phyloP scores from a whole-genome alignment of 2,329 filamentous ascomycete genomes.

The Drechslera avenae region DNA sequence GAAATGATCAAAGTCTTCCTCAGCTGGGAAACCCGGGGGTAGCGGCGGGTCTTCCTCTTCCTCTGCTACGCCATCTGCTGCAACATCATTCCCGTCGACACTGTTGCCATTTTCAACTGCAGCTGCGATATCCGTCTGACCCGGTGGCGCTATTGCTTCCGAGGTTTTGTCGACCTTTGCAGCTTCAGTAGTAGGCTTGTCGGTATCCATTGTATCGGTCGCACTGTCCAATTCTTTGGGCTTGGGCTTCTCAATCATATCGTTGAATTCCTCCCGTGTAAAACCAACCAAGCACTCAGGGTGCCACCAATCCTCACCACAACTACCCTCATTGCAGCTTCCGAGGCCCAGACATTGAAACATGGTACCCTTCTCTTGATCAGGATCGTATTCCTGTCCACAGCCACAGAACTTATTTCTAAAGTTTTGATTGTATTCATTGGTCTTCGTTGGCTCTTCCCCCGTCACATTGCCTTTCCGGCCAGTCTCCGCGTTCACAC shows the following conservation, averaged over 20 bases:
- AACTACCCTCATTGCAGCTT: constrained; percentile 79
- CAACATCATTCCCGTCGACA: constrained; percentile 42
- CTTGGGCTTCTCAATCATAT: constrained; percentile 36
- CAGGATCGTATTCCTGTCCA: constrained; percentile 82
- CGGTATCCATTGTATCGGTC: constrained; percentile 18
- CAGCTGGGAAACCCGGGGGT: constrained; percentile 83
- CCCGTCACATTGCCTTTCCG: constrained; percentile 77
- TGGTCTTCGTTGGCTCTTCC: constrained; percentile 72
- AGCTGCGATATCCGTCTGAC: constrained; percentile 25
- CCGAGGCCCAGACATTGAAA: constrained; percentile 93
- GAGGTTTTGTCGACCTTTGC: constrained; percentile 11
- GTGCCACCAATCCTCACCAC: constrained; percentile 98
- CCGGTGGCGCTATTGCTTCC: constrained; percentile 16
- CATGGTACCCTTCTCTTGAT: constrained; percentile 94
- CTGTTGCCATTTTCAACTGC: constrained; percentile 25
- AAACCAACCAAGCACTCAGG: constrained; percentile 88
- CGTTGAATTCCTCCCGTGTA: constrained; percentile 72
- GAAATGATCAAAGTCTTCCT: constrained; percentile 87
- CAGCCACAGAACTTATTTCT: constrained; percentile 91
- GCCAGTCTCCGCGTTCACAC: constrained; percentile 73
- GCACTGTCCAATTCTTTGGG: constrained; percentile 12
- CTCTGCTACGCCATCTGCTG: constrained; percentile 58
- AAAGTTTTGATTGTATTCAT: constrained; percentile 97
- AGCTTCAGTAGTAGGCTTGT: constrained; percentile 3
- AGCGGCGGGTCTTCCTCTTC: constrained; percentile 65